A percentile compares a stretch with the other conserved stretches of the same genome.
Evolutionary conservation across 495 filamentous ascomycete species (phyloP).

Genomic region (Podospora anserina): DNA sequence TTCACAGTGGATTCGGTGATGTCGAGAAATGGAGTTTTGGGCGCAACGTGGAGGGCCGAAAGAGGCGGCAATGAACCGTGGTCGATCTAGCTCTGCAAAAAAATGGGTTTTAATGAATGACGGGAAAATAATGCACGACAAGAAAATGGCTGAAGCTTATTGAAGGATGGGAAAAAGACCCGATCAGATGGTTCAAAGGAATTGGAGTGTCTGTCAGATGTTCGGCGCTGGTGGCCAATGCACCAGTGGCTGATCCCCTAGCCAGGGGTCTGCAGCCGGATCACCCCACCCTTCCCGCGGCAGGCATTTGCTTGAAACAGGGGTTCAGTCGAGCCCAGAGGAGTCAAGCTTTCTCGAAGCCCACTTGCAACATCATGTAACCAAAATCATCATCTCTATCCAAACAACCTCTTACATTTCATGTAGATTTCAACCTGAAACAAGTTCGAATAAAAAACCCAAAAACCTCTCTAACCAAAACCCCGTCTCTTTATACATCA

Average conservation of each 20-base stretch:
- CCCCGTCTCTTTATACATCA: background rate
- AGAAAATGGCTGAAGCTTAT: conserved; percentile 2
- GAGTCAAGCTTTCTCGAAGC: background rate
- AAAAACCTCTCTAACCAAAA: background rate
- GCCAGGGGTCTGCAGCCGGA: background rate
- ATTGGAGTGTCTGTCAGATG: conserved; percentile 2
- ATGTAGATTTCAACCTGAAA: background rate
- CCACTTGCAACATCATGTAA: background rate
- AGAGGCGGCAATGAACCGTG: background rate
- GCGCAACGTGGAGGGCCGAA: background rate
- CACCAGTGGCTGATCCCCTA: background rate
- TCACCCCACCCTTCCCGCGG: background rate
- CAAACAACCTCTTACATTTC: background rate
- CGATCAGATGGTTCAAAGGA: background rate
- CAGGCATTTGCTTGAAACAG: background rate
- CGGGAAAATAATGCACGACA: background rate
- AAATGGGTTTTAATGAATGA: background rate
- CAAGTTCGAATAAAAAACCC: background rate
- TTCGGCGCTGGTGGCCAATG: conserved; percentile 2
- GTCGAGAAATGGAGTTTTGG: background rate
- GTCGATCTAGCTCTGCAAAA: background rate
- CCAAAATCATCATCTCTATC: background rate
- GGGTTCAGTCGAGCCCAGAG: background rate
- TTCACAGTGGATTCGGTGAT: background rate
- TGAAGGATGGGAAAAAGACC: background rate